Evolutionary conservation across 2,329 filamentous ascomycete species (phyloP).

Genomic region (Xylariaceae sp.): DNA sequence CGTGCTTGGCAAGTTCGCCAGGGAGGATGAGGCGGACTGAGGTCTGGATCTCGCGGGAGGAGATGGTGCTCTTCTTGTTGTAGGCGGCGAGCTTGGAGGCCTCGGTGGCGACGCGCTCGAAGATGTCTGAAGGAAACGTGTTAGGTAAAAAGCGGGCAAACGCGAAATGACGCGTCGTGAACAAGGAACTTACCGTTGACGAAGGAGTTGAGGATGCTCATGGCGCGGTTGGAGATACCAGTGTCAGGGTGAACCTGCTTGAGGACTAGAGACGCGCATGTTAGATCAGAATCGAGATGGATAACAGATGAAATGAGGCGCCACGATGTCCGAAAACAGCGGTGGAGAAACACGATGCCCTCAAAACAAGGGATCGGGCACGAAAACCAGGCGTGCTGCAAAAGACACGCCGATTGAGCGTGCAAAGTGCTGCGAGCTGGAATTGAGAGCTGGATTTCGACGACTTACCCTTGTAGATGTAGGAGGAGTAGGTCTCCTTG

Average conservation of each 20-base stretch:
- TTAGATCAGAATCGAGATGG: slow-evolving; percentile 28
- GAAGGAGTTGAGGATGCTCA: slow-evolving; percentile 99
- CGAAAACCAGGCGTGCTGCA: background rate
- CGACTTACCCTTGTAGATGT: slow-evolving; percentile 97
- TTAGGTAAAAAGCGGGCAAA: slow-evolving; percentile 15
- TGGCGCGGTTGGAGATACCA: slow-evolving; percentile 99
- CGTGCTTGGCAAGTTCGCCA: slow-evolving; percentile 98
- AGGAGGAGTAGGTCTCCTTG: slow-evolving; percentile 99
- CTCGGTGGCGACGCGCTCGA: slow-evolving; percentile 98
- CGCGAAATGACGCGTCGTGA: background rate
- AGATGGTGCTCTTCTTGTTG: slow-evolving; percentile 99
- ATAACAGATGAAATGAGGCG: background rate
- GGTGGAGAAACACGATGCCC: too few relatives aligned
- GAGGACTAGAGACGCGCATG: slow-evolving; percentile 59
- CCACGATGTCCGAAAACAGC: background rate
- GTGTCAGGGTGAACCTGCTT: slow-evolving; percentile 99
- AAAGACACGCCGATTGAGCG: background rate
- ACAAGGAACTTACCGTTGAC: slow-evolving; percentile 72
- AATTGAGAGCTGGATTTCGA: background rate
- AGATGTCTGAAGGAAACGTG: slow-evolving; percentile 64
- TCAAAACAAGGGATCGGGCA: too few relatives aligned
- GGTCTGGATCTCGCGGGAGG: slow-evolving; percentile 98
- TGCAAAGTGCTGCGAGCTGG: background rate
- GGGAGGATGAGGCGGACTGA: slow-evolving; percentile 97
- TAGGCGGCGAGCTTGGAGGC: slow-evolving; percentile 98